Conservation (phyloP, 2,329 filamentous ascomycete genomes). For the Aureobasidium sp. region DNA sequence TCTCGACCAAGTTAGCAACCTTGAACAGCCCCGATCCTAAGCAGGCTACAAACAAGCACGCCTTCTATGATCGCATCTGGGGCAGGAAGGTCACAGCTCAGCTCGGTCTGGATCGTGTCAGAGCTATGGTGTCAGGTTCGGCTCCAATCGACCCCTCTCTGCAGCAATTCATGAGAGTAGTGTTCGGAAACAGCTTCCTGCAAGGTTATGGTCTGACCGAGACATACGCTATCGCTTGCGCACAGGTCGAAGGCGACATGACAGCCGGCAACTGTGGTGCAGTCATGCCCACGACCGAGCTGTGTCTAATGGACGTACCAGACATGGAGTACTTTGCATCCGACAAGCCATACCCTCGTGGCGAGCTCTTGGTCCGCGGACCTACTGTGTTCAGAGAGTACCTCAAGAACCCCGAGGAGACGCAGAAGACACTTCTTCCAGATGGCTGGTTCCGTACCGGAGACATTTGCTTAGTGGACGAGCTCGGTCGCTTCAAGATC, state of each 20-base stretch:
- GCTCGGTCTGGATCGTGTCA: slow-evolving; percentile 67
- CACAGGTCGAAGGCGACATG: slow-evolving; percentile 64
- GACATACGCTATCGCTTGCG: slow-evolving; percentile 69
- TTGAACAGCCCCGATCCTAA: slow-evolving; percentile 61
- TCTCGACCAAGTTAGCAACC: slow-evolving; percentile 70
- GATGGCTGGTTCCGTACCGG: slow-evolving; percentile 98
- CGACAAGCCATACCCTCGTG: slow-evolving; percentile 82
- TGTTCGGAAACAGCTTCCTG: slow-evolving; percentile 67
- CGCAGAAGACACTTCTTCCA: slow-evolving; percentile 66
- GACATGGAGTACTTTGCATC: slow-evolving; percentile 88
- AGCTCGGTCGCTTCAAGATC: slow-evolving; percentile 78
- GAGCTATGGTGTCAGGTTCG: slow-evolving; percentile 75
- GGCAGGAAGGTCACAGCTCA: slow-evolving; percentile 76
- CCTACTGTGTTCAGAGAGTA: slow-evolving; percentile 78
- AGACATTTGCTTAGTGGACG: slow-evolving; percentile 81
- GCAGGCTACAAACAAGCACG: slow-evolving; percentile 70
- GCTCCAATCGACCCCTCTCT: slow-evolving; percentile 84
- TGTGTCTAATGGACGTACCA: slow-evolving; percentile 76
- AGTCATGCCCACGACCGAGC: slow-evolving; percentile 58
- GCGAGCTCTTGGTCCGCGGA: slow-evolving; percentile 78
- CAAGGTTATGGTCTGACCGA: slow-evolving; percentile 96
- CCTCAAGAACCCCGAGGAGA: slow-evolving; percentile 84
- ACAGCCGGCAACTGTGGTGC: slow-evolving; percentile 73
- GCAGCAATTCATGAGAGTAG: slow-evolving; percentile 79
- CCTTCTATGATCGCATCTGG: slow-evolving; percentile 82